Evolutionary conservation across 192 early-diverging fungal genomes (phyloP).

Genomic region (Dissophora globulifera): DNA sequence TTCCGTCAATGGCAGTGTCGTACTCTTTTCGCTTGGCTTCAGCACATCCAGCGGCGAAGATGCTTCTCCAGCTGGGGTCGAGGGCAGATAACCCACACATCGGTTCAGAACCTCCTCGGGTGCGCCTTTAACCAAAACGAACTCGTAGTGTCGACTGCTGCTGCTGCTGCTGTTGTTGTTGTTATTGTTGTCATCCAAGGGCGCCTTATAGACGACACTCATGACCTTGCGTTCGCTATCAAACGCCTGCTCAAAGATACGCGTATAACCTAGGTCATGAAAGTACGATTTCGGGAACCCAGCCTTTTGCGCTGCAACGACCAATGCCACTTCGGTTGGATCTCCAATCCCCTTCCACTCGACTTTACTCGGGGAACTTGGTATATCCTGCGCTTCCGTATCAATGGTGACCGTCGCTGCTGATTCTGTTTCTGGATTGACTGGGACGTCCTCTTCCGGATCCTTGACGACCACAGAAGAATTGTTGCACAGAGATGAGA

Average conservation of each 20-base stretch:
- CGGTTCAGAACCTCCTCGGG: constrained; percentile 87
- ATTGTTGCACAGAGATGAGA: constrained; percentile 89
- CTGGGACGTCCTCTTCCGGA: constrained; percentile 48
- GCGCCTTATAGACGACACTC: constrained; percentile 79
- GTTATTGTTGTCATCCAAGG: background rate
- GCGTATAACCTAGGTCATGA: constrained; percentile 66
- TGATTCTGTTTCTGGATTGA: no score
- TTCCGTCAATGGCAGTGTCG: constrained; percentile 64
- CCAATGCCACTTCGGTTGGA: constrained; percentile 95
- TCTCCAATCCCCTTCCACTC: constrained; percentile 86
- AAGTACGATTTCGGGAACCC: constrained; percentile 77
- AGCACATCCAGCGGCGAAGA: constrained; percentile 41
- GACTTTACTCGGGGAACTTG: no score
- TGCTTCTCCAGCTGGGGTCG: background rate
- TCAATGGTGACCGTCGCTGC: background rate
- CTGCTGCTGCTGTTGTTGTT: no score
- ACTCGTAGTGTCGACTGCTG: constrained; percentile 54
- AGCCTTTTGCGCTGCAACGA: constrained; percentile 86
- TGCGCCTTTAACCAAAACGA: constrained; percentile 90
- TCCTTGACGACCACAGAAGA: constrained; percentile 71
- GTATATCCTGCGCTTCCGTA: background rate
- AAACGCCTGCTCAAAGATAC: constrained; percentile 86
- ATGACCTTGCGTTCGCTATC: constrained; percentile 97
- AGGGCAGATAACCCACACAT: constrained; percentile 68
- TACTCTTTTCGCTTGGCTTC: constrained; percentile 43